Evolutionary conservation across 2,329 filamentous ascomycete genomes (phyloP).

Genomic region (Sclerotinia trifoliorum): DNA sequence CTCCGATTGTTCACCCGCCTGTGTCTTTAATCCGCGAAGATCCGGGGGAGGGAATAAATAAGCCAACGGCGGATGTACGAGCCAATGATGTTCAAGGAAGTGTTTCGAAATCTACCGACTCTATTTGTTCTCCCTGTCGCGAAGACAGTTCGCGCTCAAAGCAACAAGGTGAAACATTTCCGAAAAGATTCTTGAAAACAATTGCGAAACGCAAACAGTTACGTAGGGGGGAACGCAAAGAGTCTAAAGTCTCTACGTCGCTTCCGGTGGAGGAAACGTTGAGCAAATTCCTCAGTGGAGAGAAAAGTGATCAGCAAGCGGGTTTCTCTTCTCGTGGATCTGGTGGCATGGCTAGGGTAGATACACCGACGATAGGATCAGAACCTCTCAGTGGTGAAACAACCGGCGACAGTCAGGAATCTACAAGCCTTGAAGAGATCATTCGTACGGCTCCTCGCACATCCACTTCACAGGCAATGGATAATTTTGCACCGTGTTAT

Average conservation of each 20-base stretch:
- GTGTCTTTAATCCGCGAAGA: not conserved
- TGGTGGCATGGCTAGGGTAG: not conserved
- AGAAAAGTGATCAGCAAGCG: not conserved
- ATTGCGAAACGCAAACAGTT: not conserved
- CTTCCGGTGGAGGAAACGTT: not conserved
- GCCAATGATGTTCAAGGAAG: not conserved
- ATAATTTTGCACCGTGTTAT: not conserved
- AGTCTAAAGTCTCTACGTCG: not conserved
- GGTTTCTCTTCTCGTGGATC: not conserved
- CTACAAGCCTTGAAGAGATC: constrained; percentile 2
- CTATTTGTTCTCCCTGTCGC: too few species aligned
- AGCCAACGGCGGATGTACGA: not conserved
- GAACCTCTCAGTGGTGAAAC: not conserved
- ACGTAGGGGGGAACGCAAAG: not conserved
- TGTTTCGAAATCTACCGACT: not conserved
- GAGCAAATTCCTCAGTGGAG: not conserved
- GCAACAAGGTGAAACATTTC: not conserved
- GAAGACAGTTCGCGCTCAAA: not conserved
- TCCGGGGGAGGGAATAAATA: not conserved
- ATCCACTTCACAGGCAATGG: not conserved
- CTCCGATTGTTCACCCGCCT: not conserved
- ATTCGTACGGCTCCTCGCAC: constrained; percentile 1
- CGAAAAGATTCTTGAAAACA: not conserved
- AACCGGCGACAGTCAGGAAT: not conserved
- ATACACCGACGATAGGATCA: not conserved